A percentile compares a stretch with the other conserved stretches of the same genome.
Evolutionary conservation across 495 filamentous ascomycete genomes (phyloP).

Genomic region (Aspergillus affinis): DNA sequence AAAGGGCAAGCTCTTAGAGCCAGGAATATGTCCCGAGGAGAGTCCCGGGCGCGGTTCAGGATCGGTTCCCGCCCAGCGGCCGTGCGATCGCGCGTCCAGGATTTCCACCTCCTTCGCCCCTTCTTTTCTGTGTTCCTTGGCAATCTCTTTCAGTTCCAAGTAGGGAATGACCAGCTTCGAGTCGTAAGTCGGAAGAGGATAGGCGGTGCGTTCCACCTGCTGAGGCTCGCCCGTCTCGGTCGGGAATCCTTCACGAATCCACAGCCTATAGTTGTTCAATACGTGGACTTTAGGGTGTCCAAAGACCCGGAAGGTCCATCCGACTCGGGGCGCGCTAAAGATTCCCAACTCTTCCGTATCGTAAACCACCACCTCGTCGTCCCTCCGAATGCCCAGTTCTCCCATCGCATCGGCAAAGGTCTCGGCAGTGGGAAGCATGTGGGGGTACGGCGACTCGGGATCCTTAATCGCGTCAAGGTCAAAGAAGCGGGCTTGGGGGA

Average conservation of each 20-base stretch:
- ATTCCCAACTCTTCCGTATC: conserved; percentile 86
- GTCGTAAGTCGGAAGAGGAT: conserved; percentile 55
- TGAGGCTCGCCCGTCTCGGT: conserved; percentile 74
- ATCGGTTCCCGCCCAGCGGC: conserved; percentile 77
- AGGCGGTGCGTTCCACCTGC: conserved; percentile 53
- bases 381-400: conserved; percentile 75
- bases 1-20: conserved; percentile 81
- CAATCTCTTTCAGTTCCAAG: conserved; percentile 76
- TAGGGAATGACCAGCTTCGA: conserved; percentile 62
- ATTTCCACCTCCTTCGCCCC: conserved; percentile 81
- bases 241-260: conserved; percentile 78
- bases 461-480: conserved; percentile 91
- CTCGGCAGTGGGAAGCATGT: conserved; percentile 87
- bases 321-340: conserved; percentile 89
- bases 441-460: conserved; percentile 81
- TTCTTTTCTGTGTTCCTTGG: conserved; percentile 72
- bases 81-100: conserved; percentile 79
- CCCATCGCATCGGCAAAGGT: conserved; percentile 87
- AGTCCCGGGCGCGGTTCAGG: conserved; percentile 86
- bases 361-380: conserved; percentile 91
- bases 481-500: conserved; percentile 92
- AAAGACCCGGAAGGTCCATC: conserved; percentile 88
- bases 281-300: conserved; percentile 89
- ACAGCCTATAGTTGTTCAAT: conserved; percentile 90
- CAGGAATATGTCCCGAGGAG: conserved; percentile 89